A percentile compares a stretch with the other conserved stretches of the same genome.
These are phyloP conservation scores for Phalaenopsis hybrid DNA, from an alignment of 116 monocot species.

Conservation along the genomic window DNA sequence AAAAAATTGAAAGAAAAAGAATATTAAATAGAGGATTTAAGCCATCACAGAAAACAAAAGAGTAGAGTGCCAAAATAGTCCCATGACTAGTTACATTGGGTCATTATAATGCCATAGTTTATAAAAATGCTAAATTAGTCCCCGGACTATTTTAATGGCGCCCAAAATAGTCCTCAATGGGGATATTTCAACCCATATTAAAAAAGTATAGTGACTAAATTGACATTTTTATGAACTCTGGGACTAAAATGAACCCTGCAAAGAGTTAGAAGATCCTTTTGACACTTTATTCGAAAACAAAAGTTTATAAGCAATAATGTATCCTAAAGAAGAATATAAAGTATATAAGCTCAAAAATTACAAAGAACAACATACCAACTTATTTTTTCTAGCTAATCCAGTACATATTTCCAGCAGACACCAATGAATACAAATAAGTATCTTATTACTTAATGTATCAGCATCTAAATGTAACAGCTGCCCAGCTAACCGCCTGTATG, in stretches of 20 bases:
- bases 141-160: too few species aligned
- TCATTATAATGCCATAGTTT: too few species aligned
- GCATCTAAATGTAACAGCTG: constrained; percentile 31
- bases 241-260: too few species aligned
- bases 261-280: too few species aligned
- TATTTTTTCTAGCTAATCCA: constrained; percentile 6
- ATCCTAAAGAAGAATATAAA: neutral
- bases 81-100: too few species aligned
- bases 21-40: neutral
- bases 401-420: constrained; percentile 42
- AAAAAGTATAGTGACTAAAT: too few species aligned
- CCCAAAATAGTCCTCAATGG: too few species aligned
- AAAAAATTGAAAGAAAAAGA: neutral
- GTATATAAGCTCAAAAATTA: neutral
- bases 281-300: neutral
- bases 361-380: constrained; percentile 25
- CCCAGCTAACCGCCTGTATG: constrained; percentile 28
- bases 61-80: neutral
- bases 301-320: neutral
- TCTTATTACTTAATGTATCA: constrained; percentile 35
- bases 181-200: too few species aligned
- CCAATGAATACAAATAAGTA: constrained; percentile 60
- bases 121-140: too few species aligned
- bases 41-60: neutral
- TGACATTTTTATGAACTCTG: too few species aligned